Evolutionary conservation across 2,329 filamentous ascomycete species (phyloP).

Genomic region (Aspergillus fructus): DNA sequence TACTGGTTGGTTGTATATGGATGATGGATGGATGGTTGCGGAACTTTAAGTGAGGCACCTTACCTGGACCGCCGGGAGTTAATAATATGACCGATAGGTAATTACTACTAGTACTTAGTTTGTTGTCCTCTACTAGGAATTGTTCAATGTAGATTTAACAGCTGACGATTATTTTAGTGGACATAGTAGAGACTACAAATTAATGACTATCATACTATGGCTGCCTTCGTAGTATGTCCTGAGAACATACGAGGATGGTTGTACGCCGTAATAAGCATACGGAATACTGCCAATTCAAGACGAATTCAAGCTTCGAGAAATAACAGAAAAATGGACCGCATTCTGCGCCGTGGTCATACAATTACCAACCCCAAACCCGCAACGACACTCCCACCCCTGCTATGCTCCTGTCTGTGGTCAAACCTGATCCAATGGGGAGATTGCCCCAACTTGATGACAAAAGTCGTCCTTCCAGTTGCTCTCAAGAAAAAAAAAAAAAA

Average conservation of each 20-base stretch:
- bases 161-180: not conserved
- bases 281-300: not conserved
- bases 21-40: conserved; percentile 1
- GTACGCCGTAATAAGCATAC: too few species aligned
- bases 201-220: not conserved
- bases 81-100: not conserved
- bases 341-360: not conserved
- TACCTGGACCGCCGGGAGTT: not conserved
- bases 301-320: not conserved
- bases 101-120: not conserved
- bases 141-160: not conserved
- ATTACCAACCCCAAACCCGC: not conserved
- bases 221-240: not conserved
- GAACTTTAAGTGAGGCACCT: not conserved
- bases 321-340: not conserved
- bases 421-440: not conserved
- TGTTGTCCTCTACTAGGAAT: too few species aligned
- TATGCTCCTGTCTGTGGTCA: not conserved
- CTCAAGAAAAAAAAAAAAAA: not conserved
- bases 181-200: not conserved
- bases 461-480: not conserved
- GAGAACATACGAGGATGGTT: too few species aligned
- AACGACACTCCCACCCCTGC: not conserved
- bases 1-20: conserved; percentile 5
- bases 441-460: not conserved